These are phyloP conservation scores for Stenogyne calaminthoides DNA, from an alignment of 305 asterid species.

Conservation along the genomic window DNA sequence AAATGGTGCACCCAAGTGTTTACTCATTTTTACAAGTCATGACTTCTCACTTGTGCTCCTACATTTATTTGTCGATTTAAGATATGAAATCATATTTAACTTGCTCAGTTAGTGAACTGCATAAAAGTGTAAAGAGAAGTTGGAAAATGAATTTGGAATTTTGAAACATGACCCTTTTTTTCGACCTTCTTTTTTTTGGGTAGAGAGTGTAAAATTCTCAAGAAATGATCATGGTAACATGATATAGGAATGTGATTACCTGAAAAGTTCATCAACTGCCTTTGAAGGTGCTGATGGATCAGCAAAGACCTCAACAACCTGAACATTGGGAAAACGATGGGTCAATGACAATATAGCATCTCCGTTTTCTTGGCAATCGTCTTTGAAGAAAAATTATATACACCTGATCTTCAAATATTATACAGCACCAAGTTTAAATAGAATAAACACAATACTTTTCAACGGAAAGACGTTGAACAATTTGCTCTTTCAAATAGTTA, in stretches of 20 bases:
- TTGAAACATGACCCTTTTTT: background rate
- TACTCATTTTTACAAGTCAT: too few species aligned
- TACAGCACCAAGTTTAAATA: background rate
- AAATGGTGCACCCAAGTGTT: too few species aligned
- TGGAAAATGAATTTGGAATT: background rate
- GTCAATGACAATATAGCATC: background rate
- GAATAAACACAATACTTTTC: background rate
- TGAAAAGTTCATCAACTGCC: conserved; percentile 61
- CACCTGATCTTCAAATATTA: background rate
- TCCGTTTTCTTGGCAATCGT: background rate
- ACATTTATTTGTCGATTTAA: background rate
- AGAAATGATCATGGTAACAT: background rate
- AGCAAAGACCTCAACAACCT: conserved; percentile 83
- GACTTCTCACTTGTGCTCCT: background rate
- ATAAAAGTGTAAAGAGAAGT: background rate
- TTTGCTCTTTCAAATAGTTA: background rate
- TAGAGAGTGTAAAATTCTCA: background rate
- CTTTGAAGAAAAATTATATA: background rate
- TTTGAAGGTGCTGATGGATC: conserved; percentile 74
- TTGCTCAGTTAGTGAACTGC: background rate
- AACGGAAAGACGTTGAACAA: background rate
- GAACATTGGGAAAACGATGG: conserved; percentile 19
- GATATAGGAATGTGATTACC: conserved; percentile 41
- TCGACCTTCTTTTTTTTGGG: background rate
- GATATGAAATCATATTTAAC: background rate